phyloP scores from a whole-genome alignment of 768 basidiomycete species.

The Chalciporus chontae region DNA sequence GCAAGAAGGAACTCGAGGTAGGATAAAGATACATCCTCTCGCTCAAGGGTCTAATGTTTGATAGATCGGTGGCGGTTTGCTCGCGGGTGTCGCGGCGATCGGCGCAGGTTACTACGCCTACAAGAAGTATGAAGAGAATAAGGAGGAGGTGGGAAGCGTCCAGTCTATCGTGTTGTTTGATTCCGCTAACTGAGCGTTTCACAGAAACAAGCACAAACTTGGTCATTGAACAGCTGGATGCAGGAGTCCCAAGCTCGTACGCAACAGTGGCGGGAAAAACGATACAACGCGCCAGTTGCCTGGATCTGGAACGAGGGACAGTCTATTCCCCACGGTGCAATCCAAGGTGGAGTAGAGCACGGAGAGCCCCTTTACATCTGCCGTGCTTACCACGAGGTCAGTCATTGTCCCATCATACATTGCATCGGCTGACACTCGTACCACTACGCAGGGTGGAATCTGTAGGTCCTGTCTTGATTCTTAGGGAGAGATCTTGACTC shows the following conservation, averaged over 20 bases:
- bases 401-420: constrained; percentile 8
- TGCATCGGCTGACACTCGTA: constrained; percentile 4
- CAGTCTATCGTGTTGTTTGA: neutral
- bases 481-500: neutral
- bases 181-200: neutral
- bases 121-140: constrained; percentile 53
- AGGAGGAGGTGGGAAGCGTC: constrained; percentile 47
- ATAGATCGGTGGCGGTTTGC: constrained; percentile 64
- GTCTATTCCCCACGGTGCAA: constrained; percentile 54
- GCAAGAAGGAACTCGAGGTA: constrained; percentile 60
- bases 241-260: constrained; percentile 55
- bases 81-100: constrained; percentile 49
- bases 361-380: constrained; percentile 53
- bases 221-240: constrained; percentile 54
- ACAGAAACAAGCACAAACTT: constrained; percentile 49
- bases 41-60: constrained; percentile 3
- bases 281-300: constrained; percentile 45
- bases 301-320: constrained; percentile 64
- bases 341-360: constrained; percentile 54
- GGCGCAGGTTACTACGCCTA: constrained; percentile 50
- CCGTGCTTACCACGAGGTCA: constrained; percentile 56
- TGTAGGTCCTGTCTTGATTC: constrained; percentile 34
- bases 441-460: constrained; percentile 44
- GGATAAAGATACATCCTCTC: neutral
- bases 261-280: constrained; percentile 41